A percentile compares a stretch with the other conserved stretches of the same genome.
Conservation (phyloP, 495 filamentous ascomycete genomes). For the Penicillium subrubescens region DNA sequence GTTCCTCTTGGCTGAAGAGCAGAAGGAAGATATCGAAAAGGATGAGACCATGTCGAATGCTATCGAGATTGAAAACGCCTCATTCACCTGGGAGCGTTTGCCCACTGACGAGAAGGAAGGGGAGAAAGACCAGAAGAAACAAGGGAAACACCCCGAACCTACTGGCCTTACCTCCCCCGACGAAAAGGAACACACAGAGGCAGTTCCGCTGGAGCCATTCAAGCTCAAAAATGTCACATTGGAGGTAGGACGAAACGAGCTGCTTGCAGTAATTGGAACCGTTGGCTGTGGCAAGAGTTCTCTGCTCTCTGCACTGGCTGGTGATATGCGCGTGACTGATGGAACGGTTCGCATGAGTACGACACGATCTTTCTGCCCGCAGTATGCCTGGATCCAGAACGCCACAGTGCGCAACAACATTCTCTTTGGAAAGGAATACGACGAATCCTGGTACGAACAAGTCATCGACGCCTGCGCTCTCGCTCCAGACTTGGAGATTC, state of each 20-base stretch:
- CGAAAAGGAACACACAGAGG: conserved; percentile 41
- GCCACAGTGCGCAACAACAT: conserved; percentile 85
- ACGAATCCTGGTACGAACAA: conserved; percentile 55
- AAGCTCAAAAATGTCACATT: conserved; percentile 75
- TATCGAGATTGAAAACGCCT: conserved; percentile 69
- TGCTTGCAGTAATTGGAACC: conserved; percentile 86
- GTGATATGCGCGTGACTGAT: conserved; percentile 85
- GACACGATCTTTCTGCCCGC: conserved; percentile 84
- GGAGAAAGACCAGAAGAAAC: conserved; percentile 38
- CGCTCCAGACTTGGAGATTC: conserved; percentile 54
- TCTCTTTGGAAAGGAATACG: conserved; percentile 73
- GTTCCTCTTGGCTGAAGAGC: conserved; percentile 83
- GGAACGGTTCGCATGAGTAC: conserved; percentile 77
- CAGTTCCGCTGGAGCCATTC: conserved; percentile 70
- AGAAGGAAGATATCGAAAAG: conserved; percentile 69
- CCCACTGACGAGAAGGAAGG: conserved; percentile 63
- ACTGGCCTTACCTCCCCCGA: conserved; percentile 28
- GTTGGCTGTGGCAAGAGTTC: conserved; percentile 95
- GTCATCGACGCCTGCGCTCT: conserved; percentile 63
- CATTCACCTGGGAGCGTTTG: conserved; percentile 92
- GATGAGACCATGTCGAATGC: conserved; percentile 66
- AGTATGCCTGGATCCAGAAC: conserved; percentile 98
- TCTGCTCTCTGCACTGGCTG: conserved; percentile 83
- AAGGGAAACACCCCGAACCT: conserved; percentile 24
- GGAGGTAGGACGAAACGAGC: conserved; percentile 74